Evolutionary conservation across 345 rosid species (phyloP), one percentile per base, ranked within the genome.

Genomic region (Combretum micranthum): DNA sequence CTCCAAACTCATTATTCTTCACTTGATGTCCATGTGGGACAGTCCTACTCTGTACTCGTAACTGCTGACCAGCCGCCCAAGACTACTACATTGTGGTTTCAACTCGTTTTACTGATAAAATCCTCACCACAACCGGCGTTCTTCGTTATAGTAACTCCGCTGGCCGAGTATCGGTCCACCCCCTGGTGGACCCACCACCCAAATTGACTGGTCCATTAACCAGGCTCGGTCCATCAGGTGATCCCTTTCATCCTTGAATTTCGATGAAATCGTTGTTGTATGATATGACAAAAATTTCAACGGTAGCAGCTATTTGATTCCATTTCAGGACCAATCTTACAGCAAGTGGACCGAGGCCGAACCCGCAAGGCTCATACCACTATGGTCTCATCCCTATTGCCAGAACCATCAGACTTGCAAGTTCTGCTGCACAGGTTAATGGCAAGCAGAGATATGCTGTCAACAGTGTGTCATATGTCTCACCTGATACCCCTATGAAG

Each of bases 291-390:
- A 7, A 32, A 5, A 1, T 32, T 26, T 26, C 20, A 16, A 53
- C 56, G 18, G 4, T n/a, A 16, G 51, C 13, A 43, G 26, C 17
- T 22, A 13, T 47, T 20, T 42, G 12, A 26, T 17, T 16, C 16
- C 10, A 20, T 44, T 73, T 56, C 83, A 89, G 99, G 85, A 83
- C 94, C 62, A 89, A 93, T 66, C 92, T 93, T 26, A 77, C 95
- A 12, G 97, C 99, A 12, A 93, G 99, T 45, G 99, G 99, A 62
- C 99, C 99, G 51, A 87, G 99, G 68, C 99, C 99, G 4, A 93
- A 93, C 64, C 99, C 99, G 16, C 99, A 93, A 65, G 99, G 99
- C 18, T 89, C 99, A 2, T 93, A 93, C 80, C 99, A 93, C 67
- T 93, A 93, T 47, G 99, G 99, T 37, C 77, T 87, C 75, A 87